Base-by-base conservation (phyloP, 2,329 filamentous ascomycete species). In the Nemania serpens region DNA sequence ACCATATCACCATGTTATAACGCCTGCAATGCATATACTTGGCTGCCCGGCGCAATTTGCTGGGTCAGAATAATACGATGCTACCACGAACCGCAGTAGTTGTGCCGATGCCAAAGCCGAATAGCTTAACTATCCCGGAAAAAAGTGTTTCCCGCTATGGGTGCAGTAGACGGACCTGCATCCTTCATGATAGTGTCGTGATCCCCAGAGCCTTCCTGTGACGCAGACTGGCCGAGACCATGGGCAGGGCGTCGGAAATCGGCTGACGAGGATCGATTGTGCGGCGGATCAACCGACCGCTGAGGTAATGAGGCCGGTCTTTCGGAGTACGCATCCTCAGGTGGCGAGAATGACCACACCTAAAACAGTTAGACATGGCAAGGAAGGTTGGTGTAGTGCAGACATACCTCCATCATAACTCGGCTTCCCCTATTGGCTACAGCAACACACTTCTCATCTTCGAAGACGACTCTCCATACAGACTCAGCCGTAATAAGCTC, bases 391-490 rank as follows among this genome's bases (percentile, higher is more conserved):
- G 55, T 55, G 66, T 20, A 63, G 51, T 58, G 58, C 15, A 52
- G 39, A 62, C 88, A 79, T 79, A 96, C 94, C 88, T 99, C 95
- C 95, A 99, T 99, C 64, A 98, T 90, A 0, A 96, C 98, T 64
- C 93, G 88, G 58, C 88, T 89, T 54, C 87, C 87, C 62, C 94
- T 85, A 69, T 92, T 89, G 9, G 95, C 95, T 82, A 99, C 91
- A 34, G 97, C 94, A 33, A 99, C 94, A 60, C 94, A 96, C 76
- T 97, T 98, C 77, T 99, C 95, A 67, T 97, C 94, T 73, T 99
- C 95, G 74, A 99, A 99, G 0, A 96, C 95, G 36, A 99, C 94
- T 61, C 95, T 86, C 95, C 95, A 99, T 0, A 99, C 95, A 15
- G 94, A 93, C 73, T 99, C 94, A 0, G 94, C 92, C 55, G 90